Evolutionary conservation across 2,329 filamentous ascomycete genomes (phyloP), one percentile per base, ranked within the genome.

Genomic region (Leptographium lundbergii): DNA sequence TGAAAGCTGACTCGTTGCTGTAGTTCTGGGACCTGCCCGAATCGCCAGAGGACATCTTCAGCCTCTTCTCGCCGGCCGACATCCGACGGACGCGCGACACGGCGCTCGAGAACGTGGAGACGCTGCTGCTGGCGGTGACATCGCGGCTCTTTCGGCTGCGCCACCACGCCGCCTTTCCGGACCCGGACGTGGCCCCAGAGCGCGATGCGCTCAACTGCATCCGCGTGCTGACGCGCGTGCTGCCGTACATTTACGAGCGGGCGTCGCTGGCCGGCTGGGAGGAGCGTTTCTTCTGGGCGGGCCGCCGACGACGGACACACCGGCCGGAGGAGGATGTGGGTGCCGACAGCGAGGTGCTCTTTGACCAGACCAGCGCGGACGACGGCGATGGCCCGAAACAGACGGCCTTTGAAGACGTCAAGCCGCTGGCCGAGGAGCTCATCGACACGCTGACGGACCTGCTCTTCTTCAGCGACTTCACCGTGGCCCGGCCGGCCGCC

Each of bases 11-110:
- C 29, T 52, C 56, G 14, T n/a, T n/a, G 7, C 19, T 19, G 17
- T 45, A 96, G 88, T 97, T 97, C 75, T 97, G 92, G 91, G 89
- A 96, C 72, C 85, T 99, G 51, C 94, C 94, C 63, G 94, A 97
- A 73, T 91, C 91, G 17, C 85, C 89, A 57, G 94, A 97, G 70
- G 94, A 99, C 77, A 86, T 99, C 68, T 97, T 97, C 77, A 95
- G 90, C 69, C 82, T 97, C 62, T 97, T 96, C 74, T 91, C 91
- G 45, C 85, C 91, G 6, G 84, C 86, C 60, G 89, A 95, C 70
- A 92, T 96, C 63, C 88, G 91, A 62, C 85, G 91, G 65, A 91
- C 90, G 53, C 84, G 91, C 69, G 92, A 96, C 72, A 81, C 84
- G 66, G 87, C 91, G 54, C 77, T 95, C 62, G 86, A 88, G 70